phyloP scores from a whole-genome alignment of 306 rosid species.

The Cucumis sativus region Cucumber_9930_V3 NC_026659.2:22053001-22053500 shows the following conservation, averaged over 20 bases:
- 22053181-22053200: conserved; percentile 88
- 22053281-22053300: conserved; percentile 57
- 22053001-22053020: conserved; percentile 95
- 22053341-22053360: conserved; percentile 46
- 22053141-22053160: conserved; percentile 65
- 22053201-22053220: conserved; percentile 80
- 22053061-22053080: conserved; percentile 95
- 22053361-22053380: conserved; percentile 34
- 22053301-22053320: conserved; percentile 75
- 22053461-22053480: not conserved
- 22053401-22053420: conserved; percentile 80
- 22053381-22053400: conserved; percentile 47
- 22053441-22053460: not conserved
- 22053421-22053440: conserved; percentile 67
- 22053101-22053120: conserved; percentile 29
- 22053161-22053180: conserved; percentile 88
- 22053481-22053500: no score
- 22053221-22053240: conserved; percentile 53
- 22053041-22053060: conserved; percentile 86
- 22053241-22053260: conserved; percentile 59
- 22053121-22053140: conserved; percentile 40
- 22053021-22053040: conserved; percentile 87
- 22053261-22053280: conserved; percentile 60
- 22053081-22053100: conserved; percentile 65
- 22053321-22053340: conserved; percentile 56